A percentile compares a stretch with the other conserved stretches of the same genome.
Evolutionary conservation across 2,329 filamentous ascomycete species (phyloP).

Genomic region (Talaromyces rugulosus): DNA sequence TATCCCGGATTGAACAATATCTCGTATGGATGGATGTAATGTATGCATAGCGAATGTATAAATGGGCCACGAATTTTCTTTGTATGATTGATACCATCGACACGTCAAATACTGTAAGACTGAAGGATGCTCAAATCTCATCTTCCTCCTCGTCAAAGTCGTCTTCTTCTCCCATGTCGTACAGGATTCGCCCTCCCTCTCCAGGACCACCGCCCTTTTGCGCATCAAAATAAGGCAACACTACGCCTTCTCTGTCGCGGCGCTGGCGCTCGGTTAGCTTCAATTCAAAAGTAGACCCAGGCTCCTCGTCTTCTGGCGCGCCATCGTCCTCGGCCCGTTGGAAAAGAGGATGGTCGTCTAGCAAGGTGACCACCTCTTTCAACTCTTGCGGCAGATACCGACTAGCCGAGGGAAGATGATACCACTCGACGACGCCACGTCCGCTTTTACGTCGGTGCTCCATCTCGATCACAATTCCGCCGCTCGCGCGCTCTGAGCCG

Average conservation of each 20-base stretch:
- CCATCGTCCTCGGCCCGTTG: slow-evolving; percentile 42
- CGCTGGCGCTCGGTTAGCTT: slow-evolving; percentile 88
- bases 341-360: slow-evolving; percentile 75
- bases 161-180: slow-evolving; percentile 94
- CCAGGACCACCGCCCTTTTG: slow-evolving; percentile 69
- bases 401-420: slow-evolving; percentile 50
- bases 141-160: slow-evolving; percentile 97
- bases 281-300: slow-evolving; percentile 77
- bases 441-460: slow-evolving; percentile 83
- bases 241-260: slow-evolving; percentile 78
- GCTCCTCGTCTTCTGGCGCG: slow-evolving; percentile 49
- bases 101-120: background rate
- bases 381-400: slow-evolving; percentile 42
- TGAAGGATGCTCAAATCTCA: slow-evolving; percentile 59
- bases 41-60: slow-evolving; percentile 13
- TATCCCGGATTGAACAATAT: slow-evolving; percentile 11
- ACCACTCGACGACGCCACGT: slow-evolving; percentile 68
- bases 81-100: background rate
- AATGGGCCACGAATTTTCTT: slow-evolving; percentile 1
- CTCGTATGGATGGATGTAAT: slow-evolving; percentile 32
- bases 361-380: slow-evolving; percentile 54
- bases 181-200: slow-evolving; percentile 87
- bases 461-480: slow-evolving; percentile 72
- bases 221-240: slow-evolving; percentile 94
- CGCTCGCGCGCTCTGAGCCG: slow-evolving; percentile 33